Conservation (phyloP, 2,329 filamentous ascomycete genomes). For the Penicillium italicum region DNA sequence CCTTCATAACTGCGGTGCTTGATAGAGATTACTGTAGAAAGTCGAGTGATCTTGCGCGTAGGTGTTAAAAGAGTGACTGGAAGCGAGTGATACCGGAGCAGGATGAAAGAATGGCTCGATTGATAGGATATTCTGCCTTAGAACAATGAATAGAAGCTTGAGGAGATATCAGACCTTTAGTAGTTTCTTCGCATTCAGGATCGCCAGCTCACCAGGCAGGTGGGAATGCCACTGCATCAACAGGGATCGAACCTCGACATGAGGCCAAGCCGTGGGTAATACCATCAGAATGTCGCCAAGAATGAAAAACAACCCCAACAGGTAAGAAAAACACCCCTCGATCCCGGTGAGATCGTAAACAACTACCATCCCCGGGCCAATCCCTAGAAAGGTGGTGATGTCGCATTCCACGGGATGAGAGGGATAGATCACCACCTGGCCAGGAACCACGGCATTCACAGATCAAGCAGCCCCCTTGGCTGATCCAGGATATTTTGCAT, state of each 20-base stretch:
- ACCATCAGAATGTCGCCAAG: constrained; percentile 21
- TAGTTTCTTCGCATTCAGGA: constrained; percentile 19
- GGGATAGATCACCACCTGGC: constrained; percentile 7
- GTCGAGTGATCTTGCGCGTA: neutral
- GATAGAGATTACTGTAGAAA: constrained; percentile 10
- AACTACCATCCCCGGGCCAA: constrained; percentile 4
- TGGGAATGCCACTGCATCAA: constrained; percentile 17
- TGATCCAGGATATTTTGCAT: neutral
- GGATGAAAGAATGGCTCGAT: constrained; percentile 21
- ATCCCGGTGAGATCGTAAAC: constrained; percentile 11
- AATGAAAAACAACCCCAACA: constrained; percentile 16
- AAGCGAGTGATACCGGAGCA: constrained; percentile 10
- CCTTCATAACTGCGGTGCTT: constrained; percentile 33
- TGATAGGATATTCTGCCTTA: constrained; percentile 8
- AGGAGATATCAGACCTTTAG: constrained; percentile 21
- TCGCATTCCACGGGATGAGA: constrained; percentile 16
- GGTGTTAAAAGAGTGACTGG: constrained; percentile 21
- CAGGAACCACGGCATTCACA: constrained; percentile 16
- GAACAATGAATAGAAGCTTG: neutral
- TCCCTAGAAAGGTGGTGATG: constrained; percentile 8
- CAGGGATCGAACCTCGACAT: neutral
- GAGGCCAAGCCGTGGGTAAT: neutral
- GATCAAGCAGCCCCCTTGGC: constrained; percentile 4
- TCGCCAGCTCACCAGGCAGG: constrained; percentile 4
- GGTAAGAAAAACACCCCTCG: neutral